Evolutionary conservation across 2,329 filamentous ascomycete genomes (phyloP).

Genomic region (Colletotrichum sp.): DNA sequence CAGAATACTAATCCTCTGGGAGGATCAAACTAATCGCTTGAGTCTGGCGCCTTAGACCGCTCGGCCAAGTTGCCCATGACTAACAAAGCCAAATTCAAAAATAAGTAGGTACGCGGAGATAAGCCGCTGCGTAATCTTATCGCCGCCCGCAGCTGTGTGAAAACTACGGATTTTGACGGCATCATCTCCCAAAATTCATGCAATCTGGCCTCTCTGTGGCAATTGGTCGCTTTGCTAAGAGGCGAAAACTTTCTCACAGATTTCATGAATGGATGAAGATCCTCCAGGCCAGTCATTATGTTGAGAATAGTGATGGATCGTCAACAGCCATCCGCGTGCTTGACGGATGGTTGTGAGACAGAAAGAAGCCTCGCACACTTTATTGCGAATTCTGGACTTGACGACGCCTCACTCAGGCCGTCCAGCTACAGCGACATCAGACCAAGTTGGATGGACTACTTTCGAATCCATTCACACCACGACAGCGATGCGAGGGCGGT

Average conservation of each 20-base stretch:
- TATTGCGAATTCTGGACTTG: neutral
- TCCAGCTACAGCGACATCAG: neutral
- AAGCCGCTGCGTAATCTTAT: neutral
- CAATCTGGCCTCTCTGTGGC: neutral
- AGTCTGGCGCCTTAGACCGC: slow-evolving; percentile 6
- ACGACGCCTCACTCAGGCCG: neutral
- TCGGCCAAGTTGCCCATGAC: neutral
- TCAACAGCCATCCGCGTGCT: neutral
- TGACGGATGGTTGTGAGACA: neutral
- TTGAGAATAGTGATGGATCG: neutral
- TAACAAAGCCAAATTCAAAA: fast-evolving
- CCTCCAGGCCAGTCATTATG: neutral
- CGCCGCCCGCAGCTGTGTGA: neutral
- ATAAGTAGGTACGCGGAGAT: neutral
- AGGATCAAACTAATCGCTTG: neutral
- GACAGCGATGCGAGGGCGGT: neutral
- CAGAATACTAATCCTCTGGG: neutral
- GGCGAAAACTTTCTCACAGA: neutral
- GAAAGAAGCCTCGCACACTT: neutral
- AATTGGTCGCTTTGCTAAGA: neutral
- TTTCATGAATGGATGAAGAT: neutral
- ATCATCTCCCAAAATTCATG: neutral
- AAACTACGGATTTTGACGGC: neutral
- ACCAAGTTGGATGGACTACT: neutral
- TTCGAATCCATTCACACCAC: neutral